Percentiles rank a stretch among this genome's conserved stretches.
Conservation (phyloP, 257 asterid genomes). For the Solanum pimpinellifolium region DNA sequence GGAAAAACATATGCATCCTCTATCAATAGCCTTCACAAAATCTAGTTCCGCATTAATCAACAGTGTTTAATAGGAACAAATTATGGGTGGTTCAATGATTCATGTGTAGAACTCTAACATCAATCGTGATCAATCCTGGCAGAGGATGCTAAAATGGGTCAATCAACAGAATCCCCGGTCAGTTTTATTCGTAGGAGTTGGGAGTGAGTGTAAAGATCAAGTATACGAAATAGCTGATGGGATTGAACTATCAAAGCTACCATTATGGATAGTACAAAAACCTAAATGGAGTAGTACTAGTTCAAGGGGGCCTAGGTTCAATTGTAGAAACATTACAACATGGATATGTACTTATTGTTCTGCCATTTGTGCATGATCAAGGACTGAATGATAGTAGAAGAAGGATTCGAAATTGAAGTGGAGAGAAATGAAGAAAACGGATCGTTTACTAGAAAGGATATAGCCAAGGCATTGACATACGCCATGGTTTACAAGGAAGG, state of each 20-base stretch:
- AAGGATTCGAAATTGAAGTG: constrained; percentile 23
- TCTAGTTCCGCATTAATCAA: too few species aligned
- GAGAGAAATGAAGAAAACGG: constrained; percentile 24
- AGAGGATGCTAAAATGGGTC: constrained; percentile 14
- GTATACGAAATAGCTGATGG: constrained; percentile 18
- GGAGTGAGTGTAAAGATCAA: constrained; percentile 8
- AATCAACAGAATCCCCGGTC: constrained; percentile 3
- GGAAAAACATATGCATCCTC: too few species aligned
- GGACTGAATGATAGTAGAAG: constrained; percentile 28
- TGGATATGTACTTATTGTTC: constrained; percentile 8
- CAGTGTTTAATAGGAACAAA: too few species aligned
- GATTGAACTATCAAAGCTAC: constrained; percentile 11
- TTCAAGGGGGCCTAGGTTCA: constrained; percentile 26
- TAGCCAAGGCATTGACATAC: constrained; percentile 13
- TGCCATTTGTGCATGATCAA: constrained; percentile 25
- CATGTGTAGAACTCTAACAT: background rate
- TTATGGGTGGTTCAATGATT: too few species aligned
- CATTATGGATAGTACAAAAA: constrained; percentile 11
- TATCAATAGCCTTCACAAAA: too few species aligned
- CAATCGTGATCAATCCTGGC: background rate
- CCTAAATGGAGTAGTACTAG: background rate
- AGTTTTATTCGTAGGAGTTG: constrained; percentile 16
- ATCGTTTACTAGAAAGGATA: constrained; percentile 7
- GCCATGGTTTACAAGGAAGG: constrained; percentile 15
- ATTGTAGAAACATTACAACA: constrained; percentile 8